A percentile compares a stretch with the other conserved stretches of the same genome.
These are phyloP conservation scores for Hyaloscypha hepaticicola DNA, from an alignment of 495 filamentous ascomycete genomes.

Conservation along the genomic window DNA sequence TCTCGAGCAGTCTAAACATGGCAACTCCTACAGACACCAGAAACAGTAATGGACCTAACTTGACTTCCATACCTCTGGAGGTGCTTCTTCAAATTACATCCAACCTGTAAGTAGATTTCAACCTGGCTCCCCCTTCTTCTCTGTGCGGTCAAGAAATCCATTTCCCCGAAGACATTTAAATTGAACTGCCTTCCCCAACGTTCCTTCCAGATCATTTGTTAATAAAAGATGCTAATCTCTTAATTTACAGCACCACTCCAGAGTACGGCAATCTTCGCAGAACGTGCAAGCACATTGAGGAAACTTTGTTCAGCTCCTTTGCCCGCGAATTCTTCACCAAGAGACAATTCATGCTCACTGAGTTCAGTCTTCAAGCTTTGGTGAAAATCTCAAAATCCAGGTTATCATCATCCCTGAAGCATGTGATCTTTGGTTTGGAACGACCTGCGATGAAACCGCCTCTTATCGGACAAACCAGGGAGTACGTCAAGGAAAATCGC, in stretches of 20 bases:
- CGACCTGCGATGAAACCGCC: slow-evolving; percentile 9
- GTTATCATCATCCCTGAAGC: slow-evolving; percentile 40
- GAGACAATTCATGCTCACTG: slow-evolving; percentile 53
- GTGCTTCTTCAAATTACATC: slow-evolving; percentile 42
- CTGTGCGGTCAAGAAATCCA: too few species aligned
- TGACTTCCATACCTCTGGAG: slow-evolving; percentile 19
- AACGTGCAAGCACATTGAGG: slow-evolving; percentile 47
- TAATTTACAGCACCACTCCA: slow-evolving; percentile 29
- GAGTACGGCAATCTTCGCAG: slow-evolving; percentile 48
- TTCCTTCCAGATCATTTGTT: too few species aligned
- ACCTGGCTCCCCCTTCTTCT: slow-evolving; percentile 19
- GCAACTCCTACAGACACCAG: not conserved
- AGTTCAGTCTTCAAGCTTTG: slow-evolving; percentile 47
- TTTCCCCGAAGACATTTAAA: too few species aligned
- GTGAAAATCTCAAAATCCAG: slow-evolving; percentile 51
- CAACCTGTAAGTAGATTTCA: slow-evolving; percentile 13
- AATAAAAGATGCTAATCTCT: not conserved
- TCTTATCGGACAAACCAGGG: not conserved
- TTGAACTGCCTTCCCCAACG: too few species aligned
- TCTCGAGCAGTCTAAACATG: not conserved
- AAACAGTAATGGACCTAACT: not conserved
- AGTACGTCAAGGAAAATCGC: not conserved
- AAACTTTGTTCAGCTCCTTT: slow-evolving; percentile 43
- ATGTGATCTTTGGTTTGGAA: slow-evolving; percentile 51
- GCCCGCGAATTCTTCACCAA: slow-evolving; percentile 54